Evolutionary conservation across 352 stramenopile genomes (phyloP).

Genomic region (Phytophthora brassicae): DNA sequence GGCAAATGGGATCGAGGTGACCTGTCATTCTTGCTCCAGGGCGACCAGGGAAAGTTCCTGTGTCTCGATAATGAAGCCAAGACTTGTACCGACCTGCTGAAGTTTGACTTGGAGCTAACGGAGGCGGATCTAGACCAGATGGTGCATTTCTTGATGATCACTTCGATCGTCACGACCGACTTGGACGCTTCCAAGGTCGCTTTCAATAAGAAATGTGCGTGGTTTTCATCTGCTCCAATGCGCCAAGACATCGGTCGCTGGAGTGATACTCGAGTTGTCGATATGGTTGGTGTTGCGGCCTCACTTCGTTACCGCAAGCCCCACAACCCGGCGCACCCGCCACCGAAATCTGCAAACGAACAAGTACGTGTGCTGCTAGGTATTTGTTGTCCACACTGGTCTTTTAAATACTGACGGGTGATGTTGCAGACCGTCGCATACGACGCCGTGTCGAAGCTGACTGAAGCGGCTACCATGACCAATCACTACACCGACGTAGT

Average conservation of each 20-base stretch:
- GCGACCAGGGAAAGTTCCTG: conserved; percentile 40
- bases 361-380: conserved; percentile 14
- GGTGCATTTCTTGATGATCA: conserved; percentile 65
- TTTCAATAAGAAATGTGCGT: conserved; percentile 52
- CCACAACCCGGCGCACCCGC: conserved; percentile 45
- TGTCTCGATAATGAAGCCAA: conserved; percentile 58
- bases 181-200: conserved; percentile 42
- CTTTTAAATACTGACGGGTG: not conserved
- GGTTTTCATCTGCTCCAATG: conserved; percentile 44
- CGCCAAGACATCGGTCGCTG: conserved; percentile 53
- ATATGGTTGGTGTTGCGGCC: conserved; percentile 55
- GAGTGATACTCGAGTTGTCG: conserved; percentile 49
- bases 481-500: conserved; percentile 34
- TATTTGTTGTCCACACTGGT: not conserved
- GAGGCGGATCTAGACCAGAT: conserved; percentile 50
- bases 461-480: conserved; percentile 17
- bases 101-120: conserved; percentile 23
- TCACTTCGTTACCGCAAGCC: conserved; percentile 44
- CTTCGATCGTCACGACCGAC: conserved; percentile 54
- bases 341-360: conserved; percentile 14
- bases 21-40: conserved; percentile 64
- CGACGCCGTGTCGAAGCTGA: conserved; percentile 42
- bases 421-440: conserved; percentile 18
- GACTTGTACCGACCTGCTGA: conserved; percentile 50
- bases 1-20: conserved; percentile 64